A percentile compares a stretch with the other conserved stretches of the same genome.
Conservation (phyloP, 768 basidiomycete genomes). For the Lactarius sp. region DNA sequence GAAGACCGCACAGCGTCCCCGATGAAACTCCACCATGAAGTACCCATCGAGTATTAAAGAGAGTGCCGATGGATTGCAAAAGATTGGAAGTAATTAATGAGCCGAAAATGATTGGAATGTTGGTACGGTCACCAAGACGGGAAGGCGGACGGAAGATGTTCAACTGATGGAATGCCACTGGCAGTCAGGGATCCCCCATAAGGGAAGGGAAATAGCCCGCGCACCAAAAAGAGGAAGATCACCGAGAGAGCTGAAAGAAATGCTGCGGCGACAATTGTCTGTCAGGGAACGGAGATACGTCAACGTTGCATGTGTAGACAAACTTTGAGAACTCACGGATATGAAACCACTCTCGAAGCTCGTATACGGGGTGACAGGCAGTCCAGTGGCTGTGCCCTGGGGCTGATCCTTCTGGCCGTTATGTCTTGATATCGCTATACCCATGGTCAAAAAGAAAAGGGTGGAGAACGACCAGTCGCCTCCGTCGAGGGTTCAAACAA, state of each 20-base stretch:
- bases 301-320: background rate
- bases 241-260: slow-evolving; percentile 31
- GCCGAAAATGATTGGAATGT: slow-evolving; percentile 31
- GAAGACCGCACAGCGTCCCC: slow-evolving; percentile 30
- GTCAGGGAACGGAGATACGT: background rate
- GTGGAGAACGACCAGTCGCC: slow-evolving; percentile 6
- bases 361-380: background rate
- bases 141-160: slow-evolving; percentile 21
- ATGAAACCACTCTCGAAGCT: slow-evolving; percentile 11
- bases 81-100: slow-evolving; percentile 34
- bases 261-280: slow-evolving; percentile 30
- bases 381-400: background rate
- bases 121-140: slow-evolving; percentile 26
- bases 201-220: background rate
- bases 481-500: background rate
- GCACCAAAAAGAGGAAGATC: slow-evolving; percentile 26
- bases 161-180: slow-evolving; percentile 22
- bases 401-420: background rate
- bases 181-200: background rate
- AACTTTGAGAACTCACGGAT: slow-evolving; percentile 5
- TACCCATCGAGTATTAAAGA: slow-evolving; percentile 33
- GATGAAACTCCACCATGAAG: slow-evolving; percentile 27
- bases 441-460: background rate
- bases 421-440: background rate
- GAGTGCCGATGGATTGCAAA: slow-evolving; percentile 33